phyloP scores from a whole-genome alignment of 192 early-diverging fungal genomes.

The Linnemannia hyalina region DNA sequence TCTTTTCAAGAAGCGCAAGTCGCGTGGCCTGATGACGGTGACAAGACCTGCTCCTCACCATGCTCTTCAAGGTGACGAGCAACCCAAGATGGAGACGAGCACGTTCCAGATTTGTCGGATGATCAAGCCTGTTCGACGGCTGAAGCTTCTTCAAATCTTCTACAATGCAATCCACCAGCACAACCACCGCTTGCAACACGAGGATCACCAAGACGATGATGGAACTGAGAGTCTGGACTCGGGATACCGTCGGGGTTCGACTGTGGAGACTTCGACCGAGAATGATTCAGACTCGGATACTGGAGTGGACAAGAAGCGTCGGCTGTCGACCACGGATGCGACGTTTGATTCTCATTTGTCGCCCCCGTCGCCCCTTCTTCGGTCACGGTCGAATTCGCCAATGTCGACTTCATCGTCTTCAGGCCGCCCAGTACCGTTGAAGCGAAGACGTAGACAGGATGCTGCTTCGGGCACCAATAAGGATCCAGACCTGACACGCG shows the following conservation, averaged over 20 bases:
- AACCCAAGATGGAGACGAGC: slow-evolving; percentile 12
- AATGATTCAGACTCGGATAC: slow-evolving; percentile 1
- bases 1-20: slow-evolving; percentile 51
- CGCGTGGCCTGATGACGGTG: slow-evolving; percentile 24
- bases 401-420: slow-evolving; percentile 2
- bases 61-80: background rate
- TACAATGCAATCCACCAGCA: slow-evolving; percentile 35
- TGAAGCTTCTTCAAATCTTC: slow-evolving; percentile 48
- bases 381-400: background rate
- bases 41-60: slow-evolving; percentile 16
- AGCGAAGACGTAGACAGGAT: slow-evolving; percentile 18
- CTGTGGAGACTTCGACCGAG: background rate
- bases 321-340: background rate
- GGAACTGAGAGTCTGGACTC: background rate
- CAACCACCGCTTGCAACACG: background rate
- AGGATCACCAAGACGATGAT: background rate
- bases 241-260: background rate
- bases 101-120: slow-evolving; percentile 45
- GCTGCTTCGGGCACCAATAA: background rate
- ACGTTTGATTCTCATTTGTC: background rate
- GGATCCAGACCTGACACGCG: background rate
- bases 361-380: background rate
- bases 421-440: background rate
- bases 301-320: background rate
- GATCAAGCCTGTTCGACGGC: slow-evolving; percentile 47